Evolutionary conservation across 495 filamentous ascomycete species (phyloP).

Genomic region (Margaritispora aquatica): DNA sequence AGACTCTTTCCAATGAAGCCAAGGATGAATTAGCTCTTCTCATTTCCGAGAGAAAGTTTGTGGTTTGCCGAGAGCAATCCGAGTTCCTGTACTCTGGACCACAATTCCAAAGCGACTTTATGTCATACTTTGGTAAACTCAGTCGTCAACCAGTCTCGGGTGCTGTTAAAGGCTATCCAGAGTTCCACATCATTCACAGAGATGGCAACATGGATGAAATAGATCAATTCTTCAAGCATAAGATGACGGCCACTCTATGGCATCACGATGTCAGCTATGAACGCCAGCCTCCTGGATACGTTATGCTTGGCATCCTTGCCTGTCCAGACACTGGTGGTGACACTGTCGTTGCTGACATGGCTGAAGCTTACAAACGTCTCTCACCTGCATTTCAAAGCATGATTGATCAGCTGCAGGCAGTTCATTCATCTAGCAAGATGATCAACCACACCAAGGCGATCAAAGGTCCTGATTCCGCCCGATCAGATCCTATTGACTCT

Average conservation of each 20-base stretch:
- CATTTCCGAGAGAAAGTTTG: slow-evolving; percentile 35
- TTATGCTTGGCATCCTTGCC: slow-evolving; percentile 51
- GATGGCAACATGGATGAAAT: slow-evolving; percentile 52
- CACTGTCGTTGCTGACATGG: slow-evolving; percentile 29
- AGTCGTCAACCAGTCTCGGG: slow-evolving; percentile 55
- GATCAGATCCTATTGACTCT: slow-evolving; percentile 26
- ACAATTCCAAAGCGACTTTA: slow-evolving; percentile 40
- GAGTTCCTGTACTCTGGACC: slow-evolving; percentile 40
- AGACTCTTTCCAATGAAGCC: slow-evolving; percentile 28
- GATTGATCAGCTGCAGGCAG: slow-evolving; percentile 25
- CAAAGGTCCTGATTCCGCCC: slow-evolving; percentile 26
- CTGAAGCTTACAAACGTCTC: slow-evolving; percentile 31
- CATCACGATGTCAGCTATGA: slow-evolving; percentile 59
- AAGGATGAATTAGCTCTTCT: slow-evolving; percentile 38
- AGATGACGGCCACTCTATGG: slow-evolving; percentile 50
- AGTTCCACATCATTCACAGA: slow-evolving; percentile 56
- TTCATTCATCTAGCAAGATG: slow-evolving; percentile 32
- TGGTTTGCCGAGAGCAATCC: slow-evolving; percentile 35
- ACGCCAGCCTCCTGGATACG: slow-evolving; percentile 50
- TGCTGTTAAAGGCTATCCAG: slow-evolving; percentile 44
- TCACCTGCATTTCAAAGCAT: slow-evolving; percentile 29
- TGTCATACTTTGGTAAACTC: slow-evolving; percentile 52
- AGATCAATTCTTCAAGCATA: slow-evolving; percentile 45
- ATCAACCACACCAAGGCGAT: slow-evolving; percentile 25
- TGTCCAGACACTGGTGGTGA: slow-evolving; percentile 45